Conservation (phyloP, 2,329 filamentous ascomycete species). For the Hymenoscyphus albidus region DNA sequence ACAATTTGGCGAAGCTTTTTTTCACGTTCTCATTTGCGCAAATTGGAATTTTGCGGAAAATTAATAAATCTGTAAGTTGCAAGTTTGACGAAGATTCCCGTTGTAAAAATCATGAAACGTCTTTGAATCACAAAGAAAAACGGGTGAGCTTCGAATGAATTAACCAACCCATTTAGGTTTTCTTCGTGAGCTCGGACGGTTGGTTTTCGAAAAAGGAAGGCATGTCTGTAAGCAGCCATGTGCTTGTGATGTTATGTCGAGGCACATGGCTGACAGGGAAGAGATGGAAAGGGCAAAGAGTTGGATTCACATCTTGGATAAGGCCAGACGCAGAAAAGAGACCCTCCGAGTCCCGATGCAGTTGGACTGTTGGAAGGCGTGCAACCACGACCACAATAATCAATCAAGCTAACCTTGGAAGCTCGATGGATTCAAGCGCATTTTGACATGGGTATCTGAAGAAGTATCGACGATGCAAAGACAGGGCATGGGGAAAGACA, state of each 20-base stretch:
- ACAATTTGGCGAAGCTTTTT: too few species aligned
- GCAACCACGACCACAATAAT: not conserved
- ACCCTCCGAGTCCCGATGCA: conserved; percentile 8
- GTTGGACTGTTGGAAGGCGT: conserved; percentile 7
- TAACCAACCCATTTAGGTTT: too few species aligned
- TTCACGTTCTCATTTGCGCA: too few species aligned
- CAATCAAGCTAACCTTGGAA: not conserved
- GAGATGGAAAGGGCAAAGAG: not conserved
- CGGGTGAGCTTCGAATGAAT: too few species aligned
- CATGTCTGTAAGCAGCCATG: too few species aligned
- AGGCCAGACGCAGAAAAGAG: not conserved
- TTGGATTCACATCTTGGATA: not conserved
- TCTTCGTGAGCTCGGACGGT: too few species aligned
- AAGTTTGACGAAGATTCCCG: too few species aligned
- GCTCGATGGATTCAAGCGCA: not conserved
- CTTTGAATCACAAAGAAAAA: too few species aligned
- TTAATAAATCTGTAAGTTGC: too few species aligned
- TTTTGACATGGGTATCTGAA: not conserved
- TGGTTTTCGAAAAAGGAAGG: too few species aligned
- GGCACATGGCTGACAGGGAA: conserved; percentile 15
- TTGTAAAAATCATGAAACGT: too few species aligned
- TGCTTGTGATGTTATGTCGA: not conserved
- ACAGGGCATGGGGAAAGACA: not conserved
- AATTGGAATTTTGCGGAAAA: too few species aligned
- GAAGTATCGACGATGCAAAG: not conserved